Evolutionary conservation across 2,329 filamentous ascomycete genomes (phyloP).

Genomic region (Chrysoporthe deuterocubensis): DNA sequence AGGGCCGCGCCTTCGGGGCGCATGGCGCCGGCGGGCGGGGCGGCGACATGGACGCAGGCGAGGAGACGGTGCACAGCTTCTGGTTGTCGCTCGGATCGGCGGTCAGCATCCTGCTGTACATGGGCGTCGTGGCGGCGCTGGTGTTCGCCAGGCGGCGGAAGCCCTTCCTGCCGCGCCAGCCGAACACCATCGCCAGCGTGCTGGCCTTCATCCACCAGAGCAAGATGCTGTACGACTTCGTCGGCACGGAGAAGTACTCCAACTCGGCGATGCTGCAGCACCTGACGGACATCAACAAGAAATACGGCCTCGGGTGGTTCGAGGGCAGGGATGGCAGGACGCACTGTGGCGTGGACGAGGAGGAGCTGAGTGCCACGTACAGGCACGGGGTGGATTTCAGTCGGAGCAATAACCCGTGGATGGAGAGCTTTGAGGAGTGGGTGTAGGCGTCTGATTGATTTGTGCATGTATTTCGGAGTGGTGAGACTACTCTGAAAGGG

Average conservation of each 20-base stretch:
- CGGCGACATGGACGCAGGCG: conserved; percentile 51
- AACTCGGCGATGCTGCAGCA: conserved; percentile 64
- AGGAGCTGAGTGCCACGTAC: conserved; percentile 69
- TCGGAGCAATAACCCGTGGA: conserved; percentile 57
- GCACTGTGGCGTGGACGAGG: conserved; percentile 79
- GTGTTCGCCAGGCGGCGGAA: conserved; percentile 67
- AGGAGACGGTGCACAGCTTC: conserved; percentile 68
- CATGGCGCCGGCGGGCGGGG: conserved; percentile 31
- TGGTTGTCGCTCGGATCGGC: conserved; percentile 67
- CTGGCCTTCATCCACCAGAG: conserved; percentile 80
- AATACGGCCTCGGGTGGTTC: conserved; percentile 80
- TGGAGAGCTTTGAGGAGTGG: conserved; percentile 43
- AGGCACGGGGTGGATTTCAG: conserved; percentile 63
- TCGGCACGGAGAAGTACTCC: conserved; percentile 67
- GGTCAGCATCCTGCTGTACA: conserved; percentile 67
- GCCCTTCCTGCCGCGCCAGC: conserved; percentile 76
- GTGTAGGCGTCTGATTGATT: conserved; percentile 28
- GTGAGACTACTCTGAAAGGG: too few species aligned
- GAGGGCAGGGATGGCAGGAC: conserved; percentile 71
- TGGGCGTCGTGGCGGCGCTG: conserved; percentile 60
- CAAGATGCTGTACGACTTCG: conserved; percentile 79
- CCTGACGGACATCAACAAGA: conserved; percentile 65
- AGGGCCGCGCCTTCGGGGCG: conserved; percentile 63
- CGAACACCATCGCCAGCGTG: conserved; percentile 76
- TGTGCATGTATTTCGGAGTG: not conserved